Conservation (phyloP, 208 protist genomes). For the Leishmania guyanensis region DNA sequence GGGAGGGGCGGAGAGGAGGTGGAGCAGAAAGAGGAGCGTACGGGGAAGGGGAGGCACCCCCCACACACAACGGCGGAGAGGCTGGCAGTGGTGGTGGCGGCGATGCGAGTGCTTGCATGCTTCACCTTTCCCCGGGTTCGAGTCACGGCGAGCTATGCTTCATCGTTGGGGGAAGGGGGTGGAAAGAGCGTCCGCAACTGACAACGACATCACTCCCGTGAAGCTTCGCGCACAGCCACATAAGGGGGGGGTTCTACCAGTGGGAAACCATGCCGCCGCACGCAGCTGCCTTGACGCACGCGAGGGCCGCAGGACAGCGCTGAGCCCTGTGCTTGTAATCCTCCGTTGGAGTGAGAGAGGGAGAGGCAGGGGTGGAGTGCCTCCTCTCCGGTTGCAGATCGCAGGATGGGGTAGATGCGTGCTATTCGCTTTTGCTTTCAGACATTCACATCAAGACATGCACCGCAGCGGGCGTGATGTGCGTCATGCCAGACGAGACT, state of each 20-base stretch:
- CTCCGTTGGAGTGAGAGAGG: too few species aligned
- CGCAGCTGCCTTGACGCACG: background rate
- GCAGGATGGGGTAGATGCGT: background rate
- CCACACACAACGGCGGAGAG: background rate
- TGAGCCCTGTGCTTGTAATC: background rate
- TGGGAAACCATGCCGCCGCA: background rate
- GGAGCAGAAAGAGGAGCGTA: background rate
- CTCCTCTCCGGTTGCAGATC: background rate
- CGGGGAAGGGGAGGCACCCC: background rate
- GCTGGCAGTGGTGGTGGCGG: background rate
- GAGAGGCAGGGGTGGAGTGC: too few species aligned
- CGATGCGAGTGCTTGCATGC: background rate
- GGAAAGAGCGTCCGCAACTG: background rate
- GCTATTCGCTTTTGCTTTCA: background rate
- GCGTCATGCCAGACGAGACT: background rate
- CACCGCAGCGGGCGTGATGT: background rate
- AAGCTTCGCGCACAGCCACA: background rate
- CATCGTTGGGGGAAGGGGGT: background rate
- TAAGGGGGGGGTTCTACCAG: background rate
- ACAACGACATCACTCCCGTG: background rate
- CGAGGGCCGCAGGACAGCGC: background rate
- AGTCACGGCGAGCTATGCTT: background rate
- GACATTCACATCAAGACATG: background rate
- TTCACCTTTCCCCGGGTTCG: background rate
- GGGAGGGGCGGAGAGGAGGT: background rate